Conservation (phyloP, 1,139 yeast genomes). For the Yamadazyma blattariae region DNA sequence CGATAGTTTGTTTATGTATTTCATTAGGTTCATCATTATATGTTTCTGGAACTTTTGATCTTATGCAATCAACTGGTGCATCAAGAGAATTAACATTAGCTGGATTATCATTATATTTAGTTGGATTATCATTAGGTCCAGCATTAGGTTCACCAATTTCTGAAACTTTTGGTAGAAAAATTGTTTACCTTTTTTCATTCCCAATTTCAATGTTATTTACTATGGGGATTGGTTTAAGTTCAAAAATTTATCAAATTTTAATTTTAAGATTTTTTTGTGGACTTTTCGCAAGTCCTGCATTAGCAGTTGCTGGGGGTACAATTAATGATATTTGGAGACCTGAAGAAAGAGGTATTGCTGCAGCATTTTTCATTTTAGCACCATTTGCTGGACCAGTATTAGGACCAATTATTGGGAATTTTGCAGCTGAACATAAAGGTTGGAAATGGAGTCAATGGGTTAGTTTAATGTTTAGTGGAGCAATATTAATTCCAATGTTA, state of each 20-base stretch:
- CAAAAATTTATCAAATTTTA: conserved; percentile 54
- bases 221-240: conserved; percentile 70
- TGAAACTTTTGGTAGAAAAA: conserved; percentile 69
- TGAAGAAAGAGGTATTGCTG: conserved; percentile 61
- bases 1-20: conserved; percentile 61
- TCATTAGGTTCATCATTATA: conserved; percentile 71
- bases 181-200: conserved; percentile 56
- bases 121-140: conserved; percentile 74
- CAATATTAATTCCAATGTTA: conserved; percentile 54
- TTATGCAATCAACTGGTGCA: conserved; percentile 43
- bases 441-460: conserved; percentile 85
- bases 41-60: conserved; percentile 58
- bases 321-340: conserved; percentile 66
- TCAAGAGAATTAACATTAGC: conserved; percentile 59
- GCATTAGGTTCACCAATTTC: conserved; percentile 75
- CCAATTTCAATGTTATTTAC: conserved; percentile 72
- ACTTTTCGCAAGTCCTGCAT: conserved; percentile 76
- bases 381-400: conserved; percentile 80
- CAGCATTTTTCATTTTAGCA: conserved; percentile 66
- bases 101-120: conserved; percentile 66
- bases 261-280: conserved; percentile 81
- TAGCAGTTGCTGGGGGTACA: conserved; percentile 86
- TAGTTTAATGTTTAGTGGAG: conserved; percentile 67
- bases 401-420: conserved; percentile 83
- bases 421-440: conserved; percentile 62